These are phyloP conservation scores for Tolypocladium album DNA, from an alignment of 2,329 filamentous ascomycete species.

Conservation along the genomic window DNA sequence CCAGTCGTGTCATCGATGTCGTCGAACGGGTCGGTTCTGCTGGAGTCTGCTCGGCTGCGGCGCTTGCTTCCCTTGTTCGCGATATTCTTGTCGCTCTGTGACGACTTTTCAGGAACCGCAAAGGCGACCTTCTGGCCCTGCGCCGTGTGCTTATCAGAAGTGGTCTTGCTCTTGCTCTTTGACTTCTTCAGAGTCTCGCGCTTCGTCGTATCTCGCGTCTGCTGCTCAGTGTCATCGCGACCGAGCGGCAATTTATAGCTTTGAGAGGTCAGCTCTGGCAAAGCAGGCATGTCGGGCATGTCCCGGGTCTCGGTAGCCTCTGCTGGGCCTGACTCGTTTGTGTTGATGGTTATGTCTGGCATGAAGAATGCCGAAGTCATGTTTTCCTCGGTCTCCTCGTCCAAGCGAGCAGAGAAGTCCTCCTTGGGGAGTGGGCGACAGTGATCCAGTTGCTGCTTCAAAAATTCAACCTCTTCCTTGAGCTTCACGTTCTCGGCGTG, in stretches of 20 bases:
- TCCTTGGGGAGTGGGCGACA: slow-evolving; percentile 26
- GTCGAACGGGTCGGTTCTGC: slow-evolving; percentile 12
- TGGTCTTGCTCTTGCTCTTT: slow-evolving; percentile 15
- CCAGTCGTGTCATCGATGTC: slow-evolving; percentile 25
- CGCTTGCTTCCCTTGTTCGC: slow-evolving; percentile 34
- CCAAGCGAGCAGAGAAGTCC: slow-evolving; percentile 21
- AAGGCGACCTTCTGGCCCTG: slow-evolving; percentile 29
- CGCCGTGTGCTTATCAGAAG: slow-evolving; percentile 10
- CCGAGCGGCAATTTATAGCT: slow-evolving; percentile 17
- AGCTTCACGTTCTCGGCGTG: slow-evolving; percentile 35
- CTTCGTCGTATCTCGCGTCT: slow-evolving; percentile 15
- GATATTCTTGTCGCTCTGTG: slow-evolving; percentile 15
- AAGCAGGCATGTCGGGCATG: slow-evolving; percentile 14
- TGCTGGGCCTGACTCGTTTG: slow-evolving; percentile 19
- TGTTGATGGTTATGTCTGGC: slow-evolving; percentile 45
- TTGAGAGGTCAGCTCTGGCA: slow-evolving; percentile 21
- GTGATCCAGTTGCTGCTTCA: slow-evolving; percentile 34
- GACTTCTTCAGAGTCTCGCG: slow-evolving; percentile 15
- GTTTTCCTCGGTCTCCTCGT: slow-evolving; percentile 34
- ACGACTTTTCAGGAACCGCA: slow-evolving; percentile 25
- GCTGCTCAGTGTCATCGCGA: slow-evolving; percentile 16
- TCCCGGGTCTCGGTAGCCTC: slow-evolving; percentile 23
- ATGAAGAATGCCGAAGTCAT: slow-evolving; percentile 50
- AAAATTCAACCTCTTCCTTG: slow-evolving; percentile 33
- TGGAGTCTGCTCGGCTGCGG: slow-evolving; percentile 7